These are phyloP conservation scores for Dictyostelium intermedium DNA, from an alignment of 78 protist genomes.

Conservation along the genomic window DNA sequence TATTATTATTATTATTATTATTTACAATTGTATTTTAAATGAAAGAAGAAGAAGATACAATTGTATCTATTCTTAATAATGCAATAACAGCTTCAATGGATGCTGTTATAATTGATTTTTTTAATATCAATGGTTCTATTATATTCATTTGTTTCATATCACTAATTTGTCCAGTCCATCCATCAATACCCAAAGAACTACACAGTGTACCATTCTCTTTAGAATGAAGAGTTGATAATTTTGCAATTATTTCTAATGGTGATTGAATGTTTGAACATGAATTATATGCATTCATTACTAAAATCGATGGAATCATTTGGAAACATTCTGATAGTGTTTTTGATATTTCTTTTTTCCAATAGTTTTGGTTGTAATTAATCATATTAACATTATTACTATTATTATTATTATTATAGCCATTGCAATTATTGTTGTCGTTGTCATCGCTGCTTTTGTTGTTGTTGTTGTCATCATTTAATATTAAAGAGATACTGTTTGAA, in stretches of 20 bases:
- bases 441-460: no score
- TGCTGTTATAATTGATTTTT: slow-evolving; percentile 55
- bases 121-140: slow-evolving; percentile 50
- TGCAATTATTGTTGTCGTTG: background rate
- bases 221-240: background rate
- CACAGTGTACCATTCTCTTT: background rate
- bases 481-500: background rate
- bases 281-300: slow-evolving; percentile 2
- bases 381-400: background rate
- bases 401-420: no score
- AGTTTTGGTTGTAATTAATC: background rate
- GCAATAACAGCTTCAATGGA: slow-evolving; percentile 57
- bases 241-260: background rate
- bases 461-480: background rate
- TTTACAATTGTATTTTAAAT: background rate
- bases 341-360: slow-evolving; percentile 25
- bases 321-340: background rate
- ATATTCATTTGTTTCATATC: slow-evolving; percentile 19
- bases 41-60: background rate
- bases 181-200: slow-evolving; percentile 58
- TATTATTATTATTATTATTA: no score
- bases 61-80: slow-evolving; percentile 62
- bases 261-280: background rate
- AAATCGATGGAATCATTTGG: background rate
- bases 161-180: slow-evolving; percentile 61